A percentile compares a stretch with the other conserved stretches of the same genome.
phyloP scores from a whole-genome alignment of 164 flowering plant species.

The Magnolia changhungtana region DNA sequence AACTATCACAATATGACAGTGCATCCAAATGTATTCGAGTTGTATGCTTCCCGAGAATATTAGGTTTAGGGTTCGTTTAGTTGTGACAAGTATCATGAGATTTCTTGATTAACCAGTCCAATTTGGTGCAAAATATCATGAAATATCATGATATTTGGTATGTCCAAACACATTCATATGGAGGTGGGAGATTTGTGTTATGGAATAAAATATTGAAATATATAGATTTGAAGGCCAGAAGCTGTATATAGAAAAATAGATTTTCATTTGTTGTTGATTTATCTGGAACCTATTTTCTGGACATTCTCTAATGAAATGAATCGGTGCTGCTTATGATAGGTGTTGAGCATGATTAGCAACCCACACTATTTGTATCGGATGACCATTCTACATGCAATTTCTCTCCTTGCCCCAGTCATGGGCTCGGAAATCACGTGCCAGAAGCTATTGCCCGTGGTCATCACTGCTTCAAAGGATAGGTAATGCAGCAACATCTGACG shows the following conservation, averaged over 20 bases:
- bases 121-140: background rate
- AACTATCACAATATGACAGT: too few species aligned
- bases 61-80: too few species aligned
- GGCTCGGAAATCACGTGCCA: conserved; percentile 90
- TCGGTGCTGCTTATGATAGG: conserved; percentile 32
- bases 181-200: too few species aligned
- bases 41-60: too few species aligned
- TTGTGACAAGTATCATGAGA: too few species aligned
- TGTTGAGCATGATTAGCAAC: conserved; percentile 74
- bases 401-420: conserved; percentile 93
- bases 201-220: too few species aligned
- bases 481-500: conserved; percentile 13
- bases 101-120: background rate
- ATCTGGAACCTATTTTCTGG: background rate
- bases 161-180: too few species aligned
- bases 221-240: too few species aligned
- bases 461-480: conserved; percentile 85
- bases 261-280: background rate
- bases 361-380: conserved; percentile 86
- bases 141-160: too few species aligned
- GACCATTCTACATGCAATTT: conserved; percentile 79
- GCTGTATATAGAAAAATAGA: background rate
- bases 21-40: too few species aligned
- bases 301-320: background rate
- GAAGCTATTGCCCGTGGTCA: conserved; percentile 67